A percentile compares a stretch with the other conserved stretches of the same genome.
Conservation (phyloP, 352 stramenopile genomes). For the Detonula confervacea region DNA sequence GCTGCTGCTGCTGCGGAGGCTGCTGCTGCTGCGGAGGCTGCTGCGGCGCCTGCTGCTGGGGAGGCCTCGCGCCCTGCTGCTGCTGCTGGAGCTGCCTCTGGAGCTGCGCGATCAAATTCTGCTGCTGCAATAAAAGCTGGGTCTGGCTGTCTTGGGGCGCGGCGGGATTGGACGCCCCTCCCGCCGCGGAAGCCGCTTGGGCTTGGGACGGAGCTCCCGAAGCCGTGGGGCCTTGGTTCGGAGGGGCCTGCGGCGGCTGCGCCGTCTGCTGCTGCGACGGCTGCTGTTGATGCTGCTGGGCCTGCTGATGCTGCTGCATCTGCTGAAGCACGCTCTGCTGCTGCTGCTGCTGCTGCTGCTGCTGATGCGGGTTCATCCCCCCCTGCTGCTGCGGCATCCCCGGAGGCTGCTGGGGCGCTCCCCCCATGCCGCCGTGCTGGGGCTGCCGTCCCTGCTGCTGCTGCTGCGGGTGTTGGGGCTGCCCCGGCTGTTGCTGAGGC, state of each 20-base stretch:
- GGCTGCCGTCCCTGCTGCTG: conserved; percentile 18
- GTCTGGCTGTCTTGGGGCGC: conserved; percentile 9
- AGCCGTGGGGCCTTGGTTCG: too few relatives aligned
- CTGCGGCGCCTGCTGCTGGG: not conserved
- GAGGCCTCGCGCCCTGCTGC: not conserved
- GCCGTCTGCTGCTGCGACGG: too few relatives aligned
- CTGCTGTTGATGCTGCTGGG: too few relatives aligned
- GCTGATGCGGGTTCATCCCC: conserved; percentile 3
- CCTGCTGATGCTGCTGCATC: too few relatives aligned
- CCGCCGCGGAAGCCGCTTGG: too few relatives aligned
- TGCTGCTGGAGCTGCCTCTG: conserved; percentile 36
- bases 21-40: conserved; percentile 7
- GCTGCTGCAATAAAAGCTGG: conserved; percentile 28
- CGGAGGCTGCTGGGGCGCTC: too few relatives aligned
- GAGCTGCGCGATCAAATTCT: conserved; percentile 34
- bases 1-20: not conserved
- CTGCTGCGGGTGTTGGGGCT: conserved; percentile 25
- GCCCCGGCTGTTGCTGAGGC: too few relatives aligned
- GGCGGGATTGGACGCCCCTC: not conserved
- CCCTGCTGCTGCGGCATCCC: too few relatives aligned
- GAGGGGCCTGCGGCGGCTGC: too few relatives aligned
- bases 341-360: conserved; percentile 18
- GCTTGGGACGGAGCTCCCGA: too few relatives aligned
- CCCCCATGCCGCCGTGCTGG: not conserved
- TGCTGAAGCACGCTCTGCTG: not conserved